Evolutionary conservation across 768 basidiomycete species (phyloP), one percentile per base, ranked within the genome.

Genomic region (Russula sp.): DNA sequence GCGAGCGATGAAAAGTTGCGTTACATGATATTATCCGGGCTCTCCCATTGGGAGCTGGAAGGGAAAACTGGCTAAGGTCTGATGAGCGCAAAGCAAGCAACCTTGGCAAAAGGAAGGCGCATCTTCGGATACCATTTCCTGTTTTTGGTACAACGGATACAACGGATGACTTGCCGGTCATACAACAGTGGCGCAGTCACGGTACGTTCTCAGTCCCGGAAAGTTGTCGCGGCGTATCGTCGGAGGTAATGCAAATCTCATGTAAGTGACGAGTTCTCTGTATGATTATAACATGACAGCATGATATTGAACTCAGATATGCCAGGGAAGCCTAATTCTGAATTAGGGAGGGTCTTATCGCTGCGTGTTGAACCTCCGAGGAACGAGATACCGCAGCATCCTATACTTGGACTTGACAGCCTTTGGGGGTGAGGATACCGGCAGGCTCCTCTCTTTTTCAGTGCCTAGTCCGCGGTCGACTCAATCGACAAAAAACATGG

Each of bases 1-100:
- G 24, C 22, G 22, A 48, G 22, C 46, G 22, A 13, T 26, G 22
- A 13, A 48, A 76, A 63, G 10, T 73, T 72, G 51, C 65, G 51
- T 57, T 30, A 30, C 5, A 5, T 30, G 32, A 72, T 71, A 56
- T 73, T 72, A 56, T 59, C 56, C 2, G 75, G 72, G 66, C 70
- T 69, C 34, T 61, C 44, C 72, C 72, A 76, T 63, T 42, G 36
- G 32, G 67, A 46, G 24, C 50, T 48, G 57, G 49, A 38, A 8
- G 52, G 18, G 14, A 49, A 13, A 36, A 65, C 34, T 61, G 44
- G 36, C 32, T 52, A 9, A 32, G 57, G 49, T 46, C 22, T 22
- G n/a, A 24, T 46, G 57, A 30, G 1, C 20, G 57, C 13, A 18
- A 53, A 60, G 42, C 18, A 10, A 34, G 20, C 26, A 32, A 34